Conservation (phyloP, 257 asterid species). For the Scutellaria barbata region DNA sequence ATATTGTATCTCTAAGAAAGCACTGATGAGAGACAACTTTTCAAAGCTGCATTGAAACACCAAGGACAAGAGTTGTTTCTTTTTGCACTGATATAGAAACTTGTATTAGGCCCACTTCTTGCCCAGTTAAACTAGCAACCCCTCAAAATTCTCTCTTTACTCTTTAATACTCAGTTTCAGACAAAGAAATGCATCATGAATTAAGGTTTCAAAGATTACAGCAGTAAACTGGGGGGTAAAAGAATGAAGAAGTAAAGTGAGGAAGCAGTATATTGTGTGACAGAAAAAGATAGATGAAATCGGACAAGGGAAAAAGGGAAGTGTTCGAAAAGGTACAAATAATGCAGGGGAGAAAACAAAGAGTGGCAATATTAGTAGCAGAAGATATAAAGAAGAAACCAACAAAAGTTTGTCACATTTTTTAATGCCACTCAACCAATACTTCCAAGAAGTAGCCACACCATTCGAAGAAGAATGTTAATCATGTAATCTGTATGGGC, state of each 20-base stretch:
- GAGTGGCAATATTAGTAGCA: constrained; percentile 14
- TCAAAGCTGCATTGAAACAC: constrained; percentile 15
- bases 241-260: background rate
- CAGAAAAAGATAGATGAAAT: constrained; percentile 8
- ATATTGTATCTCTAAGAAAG: background rate
- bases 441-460: constrained; percentile 32
- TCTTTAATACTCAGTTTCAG: background rate
- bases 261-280: background rate
- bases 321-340: constrained; percentile 33
- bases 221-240: background rate
- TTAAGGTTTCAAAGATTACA: background rate
- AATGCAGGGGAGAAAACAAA: constrained; percentile 40
- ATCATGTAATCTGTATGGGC: background rate
- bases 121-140: background rate
- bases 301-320: constrained; percentile 27
- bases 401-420: constrained; percentile 26
- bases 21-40: background rate
- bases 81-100: background rate
- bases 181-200: too few relatives aligned
- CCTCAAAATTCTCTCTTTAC: background rate
- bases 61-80: background rate
- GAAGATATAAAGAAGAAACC: constrained; percentile 20
- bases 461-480: background rate
- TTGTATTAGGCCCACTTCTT: background rate
- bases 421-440: constrained; percentile 28